Evolutionary conservation across 345 rosid species (phyloP).

Genomic region (Heritiera fomes): DNA sequence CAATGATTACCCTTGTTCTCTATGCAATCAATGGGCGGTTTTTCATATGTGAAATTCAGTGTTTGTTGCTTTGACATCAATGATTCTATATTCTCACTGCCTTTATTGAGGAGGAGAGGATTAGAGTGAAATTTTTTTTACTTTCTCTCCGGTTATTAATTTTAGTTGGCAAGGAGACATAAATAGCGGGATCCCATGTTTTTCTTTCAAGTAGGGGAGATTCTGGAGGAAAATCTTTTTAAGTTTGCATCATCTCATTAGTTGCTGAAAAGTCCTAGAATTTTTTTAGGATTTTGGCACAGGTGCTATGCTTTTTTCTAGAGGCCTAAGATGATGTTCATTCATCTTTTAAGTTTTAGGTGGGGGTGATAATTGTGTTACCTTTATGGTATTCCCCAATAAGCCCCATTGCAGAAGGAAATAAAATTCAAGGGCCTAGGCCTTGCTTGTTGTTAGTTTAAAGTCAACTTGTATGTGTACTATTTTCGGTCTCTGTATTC

Average conservation of each 20-base stretch:
- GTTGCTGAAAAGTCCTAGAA: not conserved
- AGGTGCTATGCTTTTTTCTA: not conserved
- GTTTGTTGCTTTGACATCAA: not conserved
- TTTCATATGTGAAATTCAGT: not conserved
- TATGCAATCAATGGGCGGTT: not conserved
- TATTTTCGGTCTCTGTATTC: conserved; percentile 3
- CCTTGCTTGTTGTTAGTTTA: not conserved
- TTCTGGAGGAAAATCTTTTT: not conserved
- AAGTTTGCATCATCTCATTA: not conserved
- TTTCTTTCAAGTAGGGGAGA: conserved; percentile 1
- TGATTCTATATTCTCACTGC: not conserved
- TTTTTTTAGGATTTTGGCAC: not conserved
- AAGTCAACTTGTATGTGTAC: not conserved
- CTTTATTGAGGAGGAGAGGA: not conserved
- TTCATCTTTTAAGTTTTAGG: not conserved
- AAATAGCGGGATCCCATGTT: not conserved
- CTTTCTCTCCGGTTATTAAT: not conserved
- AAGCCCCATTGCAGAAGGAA: not conserved
- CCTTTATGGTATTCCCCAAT: not conserved
- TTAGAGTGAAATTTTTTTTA: not conserved
- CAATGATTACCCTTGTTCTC: not conserved
- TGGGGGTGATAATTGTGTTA: not conserved
- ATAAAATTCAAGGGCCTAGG: not conserved
- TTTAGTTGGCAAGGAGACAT: not conserved
- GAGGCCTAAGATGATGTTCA: not conserved